These are phyloP conservation scores for Ilex asprella DNA, from an alignment of 257 asterid genomes.

Conservation along the genomic window DNA sequence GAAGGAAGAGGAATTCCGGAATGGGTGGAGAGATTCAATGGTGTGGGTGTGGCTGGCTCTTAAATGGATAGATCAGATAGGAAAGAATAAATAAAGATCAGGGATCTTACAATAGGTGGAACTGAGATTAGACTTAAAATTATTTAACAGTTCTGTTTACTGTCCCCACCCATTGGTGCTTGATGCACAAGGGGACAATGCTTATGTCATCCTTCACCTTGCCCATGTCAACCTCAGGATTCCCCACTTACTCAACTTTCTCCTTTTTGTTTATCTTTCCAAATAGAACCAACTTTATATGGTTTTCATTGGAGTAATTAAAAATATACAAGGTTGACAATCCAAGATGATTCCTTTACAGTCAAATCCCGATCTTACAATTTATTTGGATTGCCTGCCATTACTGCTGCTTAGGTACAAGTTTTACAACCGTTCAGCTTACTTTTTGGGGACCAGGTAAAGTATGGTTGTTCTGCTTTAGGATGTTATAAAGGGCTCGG, in stretches of 20 bases:
- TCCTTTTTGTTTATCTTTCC: background rate
- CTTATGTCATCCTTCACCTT: slow-evolving; percentile 48
- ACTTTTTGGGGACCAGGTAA: background rate
- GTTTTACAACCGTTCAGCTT: background rate
- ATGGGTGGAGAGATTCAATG: slow-evolving; percentile 24
- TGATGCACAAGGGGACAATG: slow-evolving; percentile 37
- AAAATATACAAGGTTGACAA: slow-evolving; percentile 31
- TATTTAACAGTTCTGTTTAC: slow-evolving; percentile 28
- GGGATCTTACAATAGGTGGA: slow-evolving; percentile 29
- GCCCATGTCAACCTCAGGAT: slow-evolving; percentile 44
- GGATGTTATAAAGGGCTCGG: background rate
- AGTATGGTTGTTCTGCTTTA: background rate
- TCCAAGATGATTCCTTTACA: slow-evolving; percentile 30
- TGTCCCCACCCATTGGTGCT: slow-evolving; percentile 62
- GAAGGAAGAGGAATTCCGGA: slow-evolving; percentile 12
- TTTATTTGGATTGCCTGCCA: slow-evolving; percentile 33
- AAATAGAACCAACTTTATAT: background rate
- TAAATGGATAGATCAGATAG: slow-evolving; percentile 30
- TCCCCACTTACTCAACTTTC: slow-evolving; percentile 37
- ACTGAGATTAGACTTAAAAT: slow-evolving; percentile 39
- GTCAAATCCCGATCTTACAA: slow-evolving; percentile 21
- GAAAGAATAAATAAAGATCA: slow-evolving; percentile 33
- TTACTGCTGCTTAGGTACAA: slow-evolving; percentile 7
- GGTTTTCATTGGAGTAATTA: slow-evolving; percentile 24
- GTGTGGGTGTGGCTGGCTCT: slow-evolving; percentile 30